phyloP scores from a whole-genome alignment of 345 rosid genomes.

The Eucalyptus sp. region DNA sequence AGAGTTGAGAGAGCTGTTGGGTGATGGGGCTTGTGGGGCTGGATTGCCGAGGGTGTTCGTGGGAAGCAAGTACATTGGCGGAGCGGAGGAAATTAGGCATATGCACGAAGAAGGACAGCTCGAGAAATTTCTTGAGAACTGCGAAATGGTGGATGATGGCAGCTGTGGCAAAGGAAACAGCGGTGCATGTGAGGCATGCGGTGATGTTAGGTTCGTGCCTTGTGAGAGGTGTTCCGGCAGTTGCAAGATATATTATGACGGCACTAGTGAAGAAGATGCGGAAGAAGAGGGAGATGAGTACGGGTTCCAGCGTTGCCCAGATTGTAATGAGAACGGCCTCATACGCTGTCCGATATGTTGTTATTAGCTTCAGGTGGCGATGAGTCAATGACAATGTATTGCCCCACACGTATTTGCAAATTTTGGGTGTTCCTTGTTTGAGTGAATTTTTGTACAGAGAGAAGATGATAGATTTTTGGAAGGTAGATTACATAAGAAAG shows the following conservation, averaged over 20 bases:
- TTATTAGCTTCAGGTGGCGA: constrained; percentile 2
- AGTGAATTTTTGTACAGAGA: constrained; percentile 26
- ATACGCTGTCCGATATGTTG: constrained; percentile 73
- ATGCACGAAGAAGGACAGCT: constrained; percentile 81
- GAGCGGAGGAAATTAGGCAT: constrained; percentile 64
- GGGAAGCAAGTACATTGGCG: constrained; percentile 63
- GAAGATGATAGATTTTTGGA: not conserved
- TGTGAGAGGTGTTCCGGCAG: constrained; percentile 92
- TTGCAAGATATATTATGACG: constrained; percentile 59
- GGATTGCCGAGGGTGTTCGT: constrained; percentile 64
- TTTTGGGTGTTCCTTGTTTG: not conserved
- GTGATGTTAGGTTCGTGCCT: constrained; percentile 80
- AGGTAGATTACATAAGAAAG: not conserved
- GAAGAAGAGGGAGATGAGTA: constrained; percentile 9
- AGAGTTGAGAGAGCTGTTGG: constrained; percentile 50
- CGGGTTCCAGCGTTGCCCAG: constrained; percentile 84
- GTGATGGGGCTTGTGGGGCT: constrained; percentile 21
- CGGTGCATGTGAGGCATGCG: constrained; percentile 72
- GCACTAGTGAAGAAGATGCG: constrained; percentile 2
- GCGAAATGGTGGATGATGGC: constrained; percentile 35
- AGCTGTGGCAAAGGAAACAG: constrained; percentile 3
- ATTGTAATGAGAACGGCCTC: constrained; percentile 93
- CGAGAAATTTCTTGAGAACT: constrained; percentile 43
- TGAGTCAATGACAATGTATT: not conserved
- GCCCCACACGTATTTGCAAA: not conserved